These are phyloP conservation scores for Arabidopsis suecica DNA, from an alignment of 345 rosid genomes.

Conservation along the genomic window DNA sequence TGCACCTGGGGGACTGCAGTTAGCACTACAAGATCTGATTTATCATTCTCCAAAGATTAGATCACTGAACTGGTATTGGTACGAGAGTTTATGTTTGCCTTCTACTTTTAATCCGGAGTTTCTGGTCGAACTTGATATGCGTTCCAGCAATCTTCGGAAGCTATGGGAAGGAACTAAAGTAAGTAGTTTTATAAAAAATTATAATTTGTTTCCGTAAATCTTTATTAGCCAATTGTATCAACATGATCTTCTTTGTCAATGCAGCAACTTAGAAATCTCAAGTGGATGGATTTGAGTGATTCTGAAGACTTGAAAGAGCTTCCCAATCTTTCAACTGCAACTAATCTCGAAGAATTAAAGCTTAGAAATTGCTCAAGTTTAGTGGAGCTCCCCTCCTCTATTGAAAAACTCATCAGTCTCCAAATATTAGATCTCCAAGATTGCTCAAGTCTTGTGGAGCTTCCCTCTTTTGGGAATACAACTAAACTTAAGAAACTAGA, in stretches of 20 bases:
- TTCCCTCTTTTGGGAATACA: background rate
- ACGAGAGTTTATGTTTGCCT: too few species aligned
- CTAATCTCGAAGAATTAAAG: background rate
- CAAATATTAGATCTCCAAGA: background rate
- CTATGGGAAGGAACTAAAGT: too few species aligned
- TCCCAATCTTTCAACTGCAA: constrained; percentile 15
- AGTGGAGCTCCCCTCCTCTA: background rate
- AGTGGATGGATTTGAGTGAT: background rate
- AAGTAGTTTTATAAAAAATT: too few species aligned
- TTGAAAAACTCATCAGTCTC: background rate
- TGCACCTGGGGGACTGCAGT: background rate
- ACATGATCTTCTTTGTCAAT: too few species aligned
- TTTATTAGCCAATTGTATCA: too few species aligned
- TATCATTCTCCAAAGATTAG: background rate
- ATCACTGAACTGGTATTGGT: background rate
- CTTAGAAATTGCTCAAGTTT: background rate
- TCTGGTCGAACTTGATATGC: too few species aligned
- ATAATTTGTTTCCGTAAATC: too few species aligned
- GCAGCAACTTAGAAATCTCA: constrained; percentile 9
- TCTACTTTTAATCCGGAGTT: too few species aligned
- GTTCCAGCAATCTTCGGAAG: too few species aligned
- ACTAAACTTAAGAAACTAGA: accelerated
- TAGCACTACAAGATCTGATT: background rate
- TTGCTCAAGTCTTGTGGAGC: background rate
- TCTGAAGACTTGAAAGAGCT: constrained; percentile 13